Percentiles rank a stretch among this genome's conserved stretches.
These are phyloP conservation scores for Phaeosphaeriaceae sp. DNA, from an alignment of 2,329 filamentous ascomycete species.

Conservation along the genomic window DNA sequence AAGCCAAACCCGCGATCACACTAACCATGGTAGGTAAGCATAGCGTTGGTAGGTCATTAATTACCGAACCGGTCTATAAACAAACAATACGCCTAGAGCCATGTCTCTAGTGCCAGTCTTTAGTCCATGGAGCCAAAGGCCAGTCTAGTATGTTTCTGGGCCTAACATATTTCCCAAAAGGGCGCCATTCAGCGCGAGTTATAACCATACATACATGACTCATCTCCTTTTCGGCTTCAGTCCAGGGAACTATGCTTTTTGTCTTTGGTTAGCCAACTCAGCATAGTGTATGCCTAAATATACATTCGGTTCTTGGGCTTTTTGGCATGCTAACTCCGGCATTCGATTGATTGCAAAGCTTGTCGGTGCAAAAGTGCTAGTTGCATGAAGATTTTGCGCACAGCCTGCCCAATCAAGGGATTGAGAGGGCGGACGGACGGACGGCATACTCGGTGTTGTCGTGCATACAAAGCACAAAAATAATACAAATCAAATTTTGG, in stretches of 20 bases:
- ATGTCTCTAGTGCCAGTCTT: slow-evolving; percentile 23
- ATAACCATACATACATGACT: too few relatives aligned
- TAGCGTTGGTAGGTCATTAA: background rate
- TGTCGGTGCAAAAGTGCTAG: slow-evolving; percentile 9
- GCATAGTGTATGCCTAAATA: background rate
- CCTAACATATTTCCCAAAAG: slow-evolving; percentile 4
- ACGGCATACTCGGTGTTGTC: slow-evolving; percentile 11
- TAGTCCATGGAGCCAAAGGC: too few relatives aligned
- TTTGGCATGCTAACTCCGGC: slow-evolving; percentile 8
- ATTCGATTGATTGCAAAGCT: slow-evolving; percentile 11
- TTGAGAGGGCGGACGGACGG: slow-evolving; percentile 11
- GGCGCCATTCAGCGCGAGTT: background rate
- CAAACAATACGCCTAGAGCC: slow-evolving; percentile 4
- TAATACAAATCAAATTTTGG: background rate
- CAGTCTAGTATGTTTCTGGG: too few relatives aligned
- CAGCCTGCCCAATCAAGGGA: slow-evolving; percentile 17
- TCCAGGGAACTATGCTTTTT: too few relatives aligned
- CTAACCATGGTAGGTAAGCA: slow-evolving; percentile 5
- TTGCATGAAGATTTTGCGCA: slow-evolving; percentile 13
- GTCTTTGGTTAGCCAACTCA: background rate
- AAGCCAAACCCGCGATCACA: slow-evolving; percentile 1
- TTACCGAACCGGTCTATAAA: slow-evolving; percentile 18
- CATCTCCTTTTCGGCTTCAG: background rate
- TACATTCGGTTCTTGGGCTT: background rate
- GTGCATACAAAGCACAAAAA: slow-evolving; percentile 7